Conservation (phyloP, 129 eudicot species). For the Apium graveolens region DNA sequence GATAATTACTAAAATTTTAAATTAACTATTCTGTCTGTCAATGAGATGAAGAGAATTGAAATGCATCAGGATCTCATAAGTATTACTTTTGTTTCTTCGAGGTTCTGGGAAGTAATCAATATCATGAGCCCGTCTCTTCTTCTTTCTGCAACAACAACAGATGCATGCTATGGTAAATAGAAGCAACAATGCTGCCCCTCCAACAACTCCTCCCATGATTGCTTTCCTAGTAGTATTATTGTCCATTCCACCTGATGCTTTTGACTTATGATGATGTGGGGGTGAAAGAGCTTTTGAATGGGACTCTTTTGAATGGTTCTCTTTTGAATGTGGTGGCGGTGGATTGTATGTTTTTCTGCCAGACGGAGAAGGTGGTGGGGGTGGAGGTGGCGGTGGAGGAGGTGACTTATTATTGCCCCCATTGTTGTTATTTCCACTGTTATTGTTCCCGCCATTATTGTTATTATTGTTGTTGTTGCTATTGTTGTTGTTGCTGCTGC, state of each 20-base stretch:
- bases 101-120: slow-evolving; percentile 34
- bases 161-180: slow-evolving; percentile 31
- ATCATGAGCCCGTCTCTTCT: slow-evolving; percentile 27
- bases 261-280: slow-evolving; percentile 18
- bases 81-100: slow-evolving; percentile 14
- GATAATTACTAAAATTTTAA: not conserved
- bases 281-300: slow-evolving; percentile 22
- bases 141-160: slow-evolving; percentile 30
- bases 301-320: slow-evolving; percentile 15
- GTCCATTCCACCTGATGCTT: slow-evolving; percentile 12
- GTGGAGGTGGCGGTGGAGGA: slow-evolving; percentile 2
- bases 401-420: slow-evolving; percentile 11
- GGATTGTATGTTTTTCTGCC: not conserved
- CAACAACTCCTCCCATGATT: slow-evolving; percentile 44
- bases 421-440: not conserved
- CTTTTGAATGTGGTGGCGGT: slow-evolving; percentile 21
- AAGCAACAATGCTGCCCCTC: slow-evolving; percentile 40
- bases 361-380: slow-evolving; percentile 21
- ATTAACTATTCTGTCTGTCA: not conserved
- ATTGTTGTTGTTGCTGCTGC: not conserved
- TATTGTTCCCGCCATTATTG: not conserved
- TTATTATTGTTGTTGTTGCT: not conserved
- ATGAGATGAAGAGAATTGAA: no score
- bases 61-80: not conserved
- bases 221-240: slow-evolving; percentile 18